Evolutionary conservation across 306 rosid genomes (phyloP), one percentile per base, ranked within the genome.

Genomic region (Prunus salicina): DNA sequence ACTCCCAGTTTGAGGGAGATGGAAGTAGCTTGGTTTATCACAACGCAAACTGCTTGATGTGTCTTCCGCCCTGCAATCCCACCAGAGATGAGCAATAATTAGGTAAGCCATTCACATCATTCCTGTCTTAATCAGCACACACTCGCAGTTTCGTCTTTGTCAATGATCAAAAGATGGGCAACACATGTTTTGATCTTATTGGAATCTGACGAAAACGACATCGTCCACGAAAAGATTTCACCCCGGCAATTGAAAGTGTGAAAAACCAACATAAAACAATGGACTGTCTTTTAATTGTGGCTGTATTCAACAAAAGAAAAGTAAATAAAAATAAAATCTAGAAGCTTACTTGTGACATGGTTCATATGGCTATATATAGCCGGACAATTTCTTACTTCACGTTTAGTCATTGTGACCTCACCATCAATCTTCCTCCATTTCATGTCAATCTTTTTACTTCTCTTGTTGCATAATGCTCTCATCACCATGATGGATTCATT

Each of bases 361-460:
- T 12, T 19, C 25, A 60, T 25, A 13, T 38, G 9, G 9, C 9
- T 38, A 38, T 6, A 7, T 5, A 12, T 20, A n/a, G 28, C 28
- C 18, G 10, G 4, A 27, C 41, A 3, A 25, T 27, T 8, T 55
- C 75, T 75, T 81, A 76, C 77, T 30, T 75, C 83, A 80, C 68
- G 60, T 49, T 10, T 69, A 7, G 76, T 80, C 83, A 80, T 41
- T 13, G 43, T 75, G 72, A 80, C 80, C 72, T 74, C 83, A 80
- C 76, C 76, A 60, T 32, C 14, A 45, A 43, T 64, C 11, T 41
- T 9, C 64, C 2, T 5, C 55, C 43, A 7, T 38, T 11, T 12
- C 19, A 43, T 47, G 47, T 58, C 63, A 53, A 64, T 18, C 1
- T 24, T 18, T 2, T 24, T 18, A 32, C 46, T 64, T 64, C 25